A percentile compares a stretch with the other conserved stretches of the same genome.
These are phyloP conservation scores for Leptographium radiaticola DNA, from an alignment of 2,329 filamentous ascomycete genomes.

Conservation along the genomic window DNA sequence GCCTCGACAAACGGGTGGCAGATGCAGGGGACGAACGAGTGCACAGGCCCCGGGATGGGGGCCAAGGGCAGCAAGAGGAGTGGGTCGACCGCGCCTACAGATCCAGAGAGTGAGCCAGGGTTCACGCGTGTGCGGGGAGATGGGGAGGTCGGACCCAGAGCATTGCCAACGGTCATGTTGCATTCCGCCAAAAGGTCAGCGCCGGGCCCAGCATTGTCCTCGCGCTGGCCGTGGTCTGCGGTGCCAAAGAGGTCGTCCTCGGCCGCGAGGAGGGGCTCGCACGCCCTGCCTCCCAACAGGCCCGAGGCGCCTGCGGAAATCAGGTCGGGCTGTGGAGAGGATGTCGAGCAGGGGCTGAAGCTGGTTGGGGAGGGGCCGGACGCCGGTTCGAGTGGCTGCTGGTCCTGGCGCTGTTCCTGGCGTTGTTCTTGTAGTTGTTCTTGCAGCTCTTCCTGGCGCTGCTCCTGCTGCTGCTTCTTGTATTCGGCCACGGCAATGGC, in stretches of 20 bases:
- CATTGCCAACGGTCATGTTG: neutral
- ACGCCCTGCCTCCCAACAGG: neutral
- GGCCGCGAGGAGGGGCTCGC: neutral
- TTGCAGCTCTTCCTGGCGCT: neutral
- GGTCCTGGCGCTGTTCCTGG: neutral
- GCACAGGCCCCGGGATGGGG: neutral
- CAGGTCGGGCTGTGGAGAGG: neutral
- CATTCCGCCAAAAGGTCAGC: neutral
- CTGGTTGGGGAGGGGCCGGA: neutral
- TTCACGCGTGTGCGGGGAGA: neutral
- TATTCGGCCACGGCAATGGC: neutral
- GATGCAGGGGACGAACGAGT: conserved; percentile 18
- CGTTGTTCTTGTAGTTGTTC: neutral
- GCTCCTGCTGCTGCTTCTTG: neutral
- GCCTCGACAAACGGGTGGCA: conserved; percentile 28
- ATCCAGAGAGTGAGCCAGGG: neutral
- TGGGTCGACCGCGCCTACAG: neutral
- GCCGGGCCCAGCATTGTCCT: neutral
- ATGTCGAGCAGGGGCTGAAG: neutral
- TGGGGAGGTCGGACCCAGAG: neutral
- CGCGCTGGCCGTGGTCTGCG: neutral
- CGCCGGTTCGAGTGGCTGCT: neutral
- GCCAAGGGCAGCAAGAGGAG: neutral
- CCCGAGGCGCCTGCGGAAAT: neutral
- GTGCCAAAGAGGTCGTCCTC: neutral